Percentiles rank a stretch among this genome's conserved stretches.
Conservation (phyloP, 2,329 filamentous ascomycete species). For the Cyanodermella asteris region DNA sequence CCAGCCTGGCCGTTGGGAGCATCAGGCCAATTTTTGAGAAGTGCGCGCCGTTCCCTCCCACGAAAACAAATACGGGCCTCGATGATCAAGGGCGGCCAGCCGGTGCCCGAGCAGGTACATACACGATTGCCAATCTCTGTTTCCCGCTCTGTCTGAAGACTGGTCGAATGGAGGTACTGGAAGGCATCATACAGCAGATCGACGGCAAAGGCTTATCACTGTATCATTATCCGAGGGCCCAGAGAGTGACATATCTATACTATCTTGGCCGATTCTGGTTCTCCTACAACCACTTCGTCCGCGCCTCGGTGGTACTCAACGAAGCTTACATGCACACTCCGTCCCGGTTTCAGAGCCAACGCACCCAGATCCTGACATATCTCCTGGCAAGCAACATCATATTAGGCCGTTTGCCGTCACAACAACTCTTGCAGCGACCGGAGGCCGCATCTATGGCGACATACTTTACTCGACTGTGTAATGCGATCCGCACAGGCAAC, state of each 20-base stretch:
- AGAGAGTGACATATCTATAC: slow-evolving; percentile 83
- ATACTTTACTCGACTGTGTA: slow-evolving; percentile 52
- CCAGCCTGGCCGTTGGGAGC: slow-evolving; percentile 71
- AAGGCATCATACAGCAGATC: slow-evolving; percentile 67
- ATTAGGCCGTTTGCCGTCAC: slow-evolving; percentile 60
- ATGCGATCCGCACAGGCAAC: slow-evolving; percentile 51
- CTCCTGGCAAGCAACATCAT: slow-evolving; percentile 67
- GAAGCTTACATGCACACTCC: slow-evolving; percentile 61
- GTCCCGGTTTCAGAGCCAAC: slow-evolving; percentile 37
- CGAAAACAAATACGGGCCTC: too few relatives aligned
- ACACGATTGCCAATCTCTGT: slow-evolving; percentile 78
- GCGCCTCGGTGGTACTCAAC: slow-evolving; percentile 53
- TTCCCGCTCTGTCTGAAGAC: slow-evolving; percentile 71
- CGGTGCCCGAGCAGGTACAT: slow-evolving; percentile 72
- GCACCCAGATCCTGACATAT: slow-evolving; percentile 60
- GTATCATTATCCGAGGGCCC: slow-evolving; percentile 58
- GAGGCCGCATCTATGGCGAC: slow-evolving; percentile 44
- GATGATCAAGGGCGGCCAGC: slow-evolving; percentile 41
- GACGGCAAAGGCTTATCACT: slow-evolving; percentile 70
- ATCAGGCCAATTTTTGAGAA: slow-evolving; percentile 82
- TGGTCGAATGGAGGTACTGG: slow-evolving; percentile 66
- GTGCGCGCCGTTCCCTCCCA: too few relatives aligned
- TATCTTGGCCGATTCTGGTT: slow-evolving; percentile 84
- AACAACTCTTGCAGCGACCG: slow-evolving; percentile 41
- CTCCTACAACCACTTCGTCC: slow-evolving; percentile 60